phyloP scores from a whole-genome alignment of 768 basidiomycete species.

The Leccinum imitatum region DNA sequence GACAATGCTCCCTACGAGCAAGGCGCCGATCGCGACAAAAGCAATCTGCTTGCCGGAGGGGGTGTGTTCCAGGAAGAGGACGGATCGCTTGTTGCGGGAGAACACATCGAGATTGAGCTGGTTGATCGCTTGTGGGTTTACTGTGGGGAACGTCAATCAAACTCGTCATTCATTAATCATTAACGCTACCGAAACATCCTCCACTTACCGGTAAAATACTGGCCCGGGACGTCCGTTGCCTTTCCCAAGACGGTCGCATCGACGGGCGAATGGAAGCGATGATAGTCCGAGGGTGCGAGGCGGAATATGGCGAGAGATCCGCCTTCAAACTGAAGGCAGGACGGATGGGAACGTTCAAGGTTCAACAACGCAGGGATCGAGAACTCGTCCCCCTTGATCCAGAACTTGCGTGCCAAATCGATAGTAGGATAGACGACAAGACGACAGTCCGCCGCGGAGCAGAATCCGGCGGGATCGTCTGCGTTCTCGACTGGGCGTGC shows the following conservation, averaged over 20 bases:
- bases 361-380: conserved; percentile 60
- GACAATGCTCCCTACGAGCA: conserved; percentile 74
- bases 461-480: conserved; percentile 50
- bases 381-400: conserved; percentile 77
- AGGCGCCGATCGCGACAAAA: conserved; percentile 75
- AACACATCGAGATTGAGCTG: conserved; percentile 63
- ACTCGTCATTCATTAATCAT: not conserved
- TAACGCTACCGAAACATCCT: not conserved
- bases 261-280: conserved; percentile 74
- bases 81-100: conserved; percentile 59
- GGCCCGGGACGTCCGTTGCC: conserved; percentile 46
- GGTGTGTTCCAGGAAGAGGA: conserved; percentile 51
- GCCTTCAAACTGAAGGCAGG: conserved; percentile 41
- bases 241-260: conserved; percentile 49
- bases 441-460: conserved; percentile 71
- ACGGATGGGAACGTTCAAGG: conserved; percentile 42
- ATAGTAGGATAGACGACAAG: conserved; percentile 66
- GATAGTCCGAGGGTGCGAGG: conserved; percentile 80
- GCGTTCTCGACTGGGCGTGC: conserved; percentile 62
- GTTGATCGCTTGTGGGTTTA: conserved; percentile 80
- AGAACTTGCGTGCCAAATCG: conserved; percentile 62
- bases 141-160: conserved; percentile 27
- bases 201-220: conserved; percentile 58
- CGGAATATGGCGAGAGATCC: conserved; percentile 66
- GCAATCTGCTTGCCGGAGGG: conserved; percentile 51